Percentiles rank a stretch among this genome's conserved stretches.
Evolutionary conservation across 2,329 filamentous ascomycete species (phyloP).

Genomic region (Capronia epimyces): DNA sequence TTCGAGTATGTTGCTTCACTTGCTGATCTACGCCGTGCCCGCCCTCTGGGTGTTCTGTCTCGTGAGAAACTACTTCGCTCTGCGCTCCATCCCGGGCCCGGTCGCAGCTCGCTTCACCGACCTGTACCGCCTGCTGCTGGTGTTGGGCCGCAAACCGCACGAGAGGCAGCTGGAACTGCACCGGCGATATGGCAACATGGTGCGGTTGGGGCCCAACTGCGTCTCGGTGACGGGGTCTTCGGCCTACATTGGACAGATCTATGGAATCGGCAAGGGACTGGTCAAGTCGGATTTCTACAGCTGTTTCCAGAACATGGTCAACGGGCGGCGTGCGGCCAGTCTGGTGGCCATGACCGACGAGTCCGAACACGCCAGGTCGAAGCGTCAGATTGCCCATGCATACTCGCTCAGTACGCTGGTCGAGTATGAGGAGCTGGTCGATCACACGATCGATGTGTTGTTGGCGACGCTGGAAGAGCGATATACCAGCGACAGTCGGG

Average conservation of each 20-base stretch:
- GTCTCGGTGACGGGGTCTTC: slow-evolving; percentile 29
- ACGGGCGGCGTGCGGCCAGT: slow-evolving; percentile 29
- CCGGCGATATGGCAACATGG: slow-evolving; percentile 30
- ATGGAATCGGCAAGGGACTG: slow-evolving; percentile 26
- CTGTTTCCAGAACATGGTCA: slow-evolving; percentile 31
- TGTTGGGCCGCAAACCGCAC: slow-evolving; percentile 28
- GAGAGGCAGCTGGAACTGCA: slow-evolving; percentile 28
- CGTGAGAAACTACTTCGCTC: slow-evolving; percentile 32
- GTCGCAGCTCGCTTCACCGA: slow-evolving; percentile 30
- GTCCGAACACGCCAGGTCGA: slow-evolving; percentile 38
- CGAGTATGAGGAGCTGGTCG: slow-evolving; percentile 38
- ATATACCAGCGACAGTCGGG: slow-evolving; percentile 10
- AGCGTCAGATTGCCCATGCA: slow-evolving; percentile 36
- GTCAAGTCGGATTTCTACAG: slow-evolving; percentile 31
- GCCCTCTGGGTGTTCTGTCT: slow-evolving; percentile 4
- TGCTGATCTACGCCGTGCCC: slow-evolving; percentile 12
- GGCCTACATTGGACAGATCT: slow-evolving; percentile 25
- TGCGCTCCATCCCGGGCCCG: slow-evolving; percentile 31
- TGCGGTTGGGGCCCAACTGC: slow-evolving; percentile 32
- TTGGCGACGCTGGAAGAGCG: slow-evolving; percentile 30
- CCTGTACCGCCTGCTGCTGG: slow-evolving; percentile 29
- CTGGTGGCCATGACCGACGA: slow-evolving; percentile 41
- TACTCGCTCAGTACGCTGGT: slow-evolving; percentile 42
- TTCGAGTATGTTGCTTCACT: slow-evolving; percentile 12
- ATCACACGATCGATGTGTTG: slow-evolving; percentile 33